Evolutionary conservation across 495 filamentous ascomycete species (phyloP), one percentile per base, ranked within the genome.

Genomic region (Cercophora samala): DNA sequence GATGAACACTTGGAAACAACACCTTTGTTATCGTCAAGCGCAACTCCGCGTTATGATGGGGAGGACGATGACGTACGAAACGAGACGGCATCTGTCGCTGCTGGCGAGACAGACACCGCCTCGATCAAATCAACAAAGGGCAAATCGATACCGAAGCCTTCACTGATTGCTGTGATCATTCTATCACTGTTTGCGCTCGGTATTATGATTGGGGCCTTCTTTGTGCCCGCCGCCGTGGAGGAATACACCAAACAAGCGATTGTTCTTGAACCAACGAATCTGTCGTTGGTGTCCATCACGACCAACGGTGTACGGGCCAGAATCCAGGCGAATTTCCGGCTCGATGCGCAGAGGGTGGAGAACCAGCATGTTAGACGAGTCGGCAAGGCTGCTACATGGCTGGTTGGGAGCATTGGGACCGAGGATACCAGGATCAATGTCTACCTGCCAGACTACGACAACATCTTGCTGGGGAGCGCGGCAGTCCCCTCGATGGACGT

Each of bases 251-350:
- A 91, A 73, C 82, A 95, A 75, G 93, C 95, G 4, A 81, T 88
- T 22, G 86, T 93, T 4, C 86, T 98, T 69, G 86, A 93, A 68
- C 89, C 95, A 0, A 91, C 88, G 2, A 87, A 87, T 72, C 79
- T 99, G 5, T 92, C 92, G 1, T 86, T 99, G 62, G 89, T 93
- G 58, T 91, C 88, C 6, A 89, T 96, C 62, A 97, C 93, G 0
- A 67, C 83, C 6, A 82, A 86, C 62, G 96, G 95, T 0, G 85
- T 97, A 13, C 85, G 81, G 58, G 89, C 90, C 62, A 88, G 92
- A 66, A 81, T 99, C 26, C 87, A 91, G 70, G 93, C 91, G 1
- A 88, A 90, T 19, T 91, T 98, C 65, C 79, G 80, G 17, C 84
- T 99, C 58, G 92, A 97, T 73, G 91, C 89, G 0, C 81, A 80